Conservation (phyloP, 345 rosid species). For the Melastoma malabathricum region DNA sequence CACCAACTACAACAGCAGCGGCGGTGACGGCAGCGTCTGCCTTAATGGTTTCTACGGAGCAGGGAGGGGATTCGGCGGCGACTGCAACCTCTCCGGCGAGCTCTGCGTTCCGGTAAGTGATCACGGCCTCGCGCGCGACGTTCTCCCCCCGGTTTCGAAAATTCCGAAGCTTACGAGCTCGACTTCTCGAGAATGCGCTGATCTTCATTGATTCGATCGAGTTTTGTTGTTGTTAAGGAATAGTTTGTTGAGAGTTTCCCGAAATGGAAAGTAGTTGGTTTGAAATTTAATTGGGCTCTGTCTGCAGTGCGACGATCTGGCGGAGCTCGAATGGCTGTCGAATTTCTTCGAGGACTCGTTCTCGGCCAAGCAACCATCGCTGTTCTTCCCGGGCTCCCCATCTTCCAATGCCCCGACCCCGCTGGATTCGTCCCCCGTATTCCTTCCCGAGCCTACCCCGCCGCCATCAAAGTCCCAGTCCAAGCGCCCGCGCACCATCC, state of each 20-base stretch:
- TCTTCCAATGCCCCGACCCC: slow-evolving; percentile 19
- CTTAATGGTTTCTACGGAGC: no score
- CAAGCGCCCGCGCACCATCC: slow-evolving; percentile 52
- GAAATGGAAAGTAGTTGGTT: no score
- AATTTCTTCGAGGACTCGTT: slow-evolving; percentile 69
- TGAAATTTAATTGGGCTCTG: not conserved
- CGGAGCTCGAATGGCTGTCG: slow-evolving; percentile 74
- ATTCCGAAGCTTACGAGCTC: not conserved
- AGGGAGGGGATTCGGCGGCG: slow-evolving; percentile 8
- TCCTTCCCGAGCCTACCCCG: slow-evolving; percentile 30
- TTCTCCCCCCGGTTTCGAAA: not conserved
- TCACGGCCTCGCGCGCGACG: not conserved
- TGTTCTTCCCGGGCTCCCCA: slow-evolving; percentile 24
- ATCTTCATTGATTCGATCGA: no score
- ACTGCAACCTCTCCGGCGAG: slow-evolving; percentile 36
- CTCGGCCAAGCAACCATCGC: slow-evolving; percentile 25
- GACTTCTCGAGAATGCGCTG: not conserved
- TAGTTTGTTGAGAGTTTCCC: no score
- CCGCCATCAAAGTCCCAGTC: slow-evolving; percentile 53
- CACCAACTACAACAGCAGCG: slow-evolving; percentile 9
- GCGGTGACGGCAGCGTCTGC: slow-evolving; percentile 2
- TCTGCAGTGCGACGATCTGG: slow-evolving; percentile 52
- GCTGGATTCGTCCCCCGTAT: slow-evolving; percentile 8
- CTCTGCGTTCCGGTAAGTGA: slow-evolving; percentile 54
- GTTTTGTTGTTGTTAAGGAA: no score